Evolutionary conservation across 2,329 filamentous ascomycete genomes (phyloP), one percentile per base, ranked within the genome.

Genomic region (Alternaria tenuissima): DNA sequence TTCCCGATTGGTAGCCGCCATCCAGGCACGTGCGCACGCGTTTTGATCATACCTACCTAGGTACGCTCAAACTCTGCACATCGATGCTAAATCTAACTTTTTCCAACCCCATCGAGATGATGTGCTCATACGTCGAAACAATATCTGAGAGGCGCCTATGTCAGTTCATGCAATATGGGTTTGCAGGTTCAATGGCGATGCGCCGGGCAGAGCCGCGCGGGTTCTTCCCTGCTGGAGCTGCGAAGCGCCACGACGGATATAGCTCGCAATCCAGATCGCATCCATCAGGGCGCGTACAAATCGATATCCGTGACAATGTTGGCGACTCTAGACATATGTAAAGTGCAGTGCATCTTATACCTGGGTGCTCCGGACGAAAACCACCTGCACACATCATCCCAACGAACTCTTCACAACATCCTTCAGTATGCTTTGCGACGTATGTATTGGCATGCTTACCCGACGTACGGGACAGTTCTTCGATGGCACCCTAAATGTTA

Each of bases 351-450:
- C 8, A 11, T 24, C 16, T 24, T n/a, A 8, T 26, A 28, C 9
- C 1, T 16, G 3, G 8, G 11, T 4, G 9, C 16, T 7, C 20
- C 30, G 26, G 22, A 16, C 41, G 22, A 36, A 32, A 3, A 36
- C 28, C n/a, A n/a, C 22, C 16, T 32, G 26, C 18, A 12, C 16
- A 44, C 18, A 22, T 36, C 28, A 3, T 30, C 28, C 20, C 16
- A 46, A 22, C 46, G 7, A 22, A 24, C 12, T 48, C 46, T 11
- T n/a, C 24, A n/a, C 46, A 16, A 16, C 3, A 9, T 36, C 8
- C 12, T 55, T 30, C 28, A 36, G 38, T 14, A 65, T 65, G 63
- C 53, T 65, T 5, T 65, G 63, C 52, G 47, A 63, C 5, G 57
- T 59, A 2, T 67, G 65, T 18, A 34, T 44, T 7, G 20, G 48